A percentile compares a stretch with the other conserved stretches of the same genome.
Evolutionary conservation across 257 asterid genomes (phyloP).

Genomic region (Solanum raphanifolium): DNA sequence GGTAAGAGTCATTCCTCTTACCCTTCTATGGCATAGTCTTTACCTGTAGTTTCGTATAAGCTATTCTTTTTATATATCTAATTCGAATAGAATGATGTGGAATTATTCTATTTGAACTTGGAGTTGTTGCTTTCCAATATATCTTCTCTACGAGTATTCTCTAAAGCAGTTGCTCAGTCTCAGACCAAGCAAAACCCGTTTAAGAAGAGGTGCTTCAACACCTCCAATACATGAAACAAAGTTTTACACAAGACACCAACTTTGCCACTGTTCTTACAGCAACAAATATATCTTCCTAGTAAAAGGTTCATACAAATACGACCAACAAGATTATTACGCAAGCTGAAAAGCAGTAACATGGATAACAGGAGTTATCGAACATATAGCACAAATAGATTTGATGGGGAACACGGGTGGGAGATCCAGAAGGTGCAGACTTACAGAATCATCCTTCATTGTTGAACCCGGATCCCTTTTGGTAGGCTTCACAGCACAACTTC

Average conservation of each 20-base stretch:
- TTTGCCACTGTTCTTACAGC: neutral
- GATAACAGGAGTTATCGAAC: neutral
- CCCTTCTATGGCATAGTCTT: neutral
- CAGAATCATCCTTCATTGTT: neutral
- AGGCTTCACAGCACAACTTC: constrained; percentile 12
- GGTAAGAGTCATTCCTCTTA: neutral
- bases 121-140: neutral
- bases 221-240: neutral
- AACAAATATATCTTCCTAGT: neutral
- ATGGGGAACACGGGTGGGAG: neutral
- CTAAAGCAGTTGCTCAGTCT: neutral
- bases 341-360: neutral
- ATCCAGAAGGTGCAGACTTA: constrained; percentile 25
- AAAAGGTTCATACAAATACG: neutral
- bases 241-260: neutral
- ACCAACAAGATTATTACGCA: neutral
- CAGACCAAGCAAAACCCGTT: neutral
- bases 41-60: neutral
- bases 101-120: neutral
- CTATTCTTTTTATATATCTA: neutral
- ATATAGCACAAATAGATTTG: neutral
- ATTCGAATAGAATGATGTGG: neutral
- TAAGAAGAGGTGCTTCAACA: neutral
- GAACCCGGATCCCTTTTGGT: constrained; percentile 5
- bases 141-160: neutral